Evolutionary conservation across 192 early-diverging fungal species (phyloP).

Genomic region (Rhizoclosmatium globosum): DNA sequence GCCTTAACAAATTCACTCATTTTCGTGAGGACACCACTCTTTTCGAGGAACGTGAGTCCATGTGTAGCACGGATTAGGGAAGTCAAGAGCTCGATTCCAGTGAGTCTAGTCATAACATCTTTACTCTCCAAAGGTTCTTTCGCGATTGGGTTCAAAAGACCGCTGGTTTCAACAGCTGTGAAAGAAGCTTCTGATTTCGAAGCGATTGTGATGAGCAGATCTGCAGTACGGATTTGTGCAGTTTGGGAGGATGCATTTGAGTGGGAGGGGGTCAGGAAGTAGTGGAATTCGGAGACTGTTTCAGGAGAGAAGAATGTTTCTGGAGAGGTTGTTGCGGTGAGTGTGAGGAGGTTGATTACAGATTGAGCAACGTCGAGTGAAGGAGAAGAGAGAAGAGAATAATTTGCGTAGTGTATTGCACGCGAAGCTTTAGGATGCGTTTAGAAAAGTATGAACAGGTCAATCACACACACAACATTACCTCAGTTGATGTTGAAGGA

Average conservation of each 20-base stretch:
- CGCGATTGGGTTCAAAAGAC: background rate
- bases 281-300: constrained; percentile 1
- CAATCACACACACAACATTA: background rate
- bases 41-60: constrained; percentile 21
- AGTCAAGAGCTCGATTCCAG: constrained; percentile 6
- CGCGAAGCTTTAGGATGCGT: background rate
- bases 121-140: background rate
- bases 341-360: background rate
- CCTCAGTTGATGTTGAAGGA: background rate
- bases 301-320: background rate
- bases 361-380: background rate
- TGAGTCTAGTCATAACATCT: constrained; percentile 15
- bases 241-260: background rate
- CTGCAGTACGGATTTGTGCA: background rate
- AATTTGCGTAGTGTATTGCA: background rate
- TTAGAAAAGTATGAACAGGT: background rate
- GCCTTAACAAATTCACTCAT: background rate
- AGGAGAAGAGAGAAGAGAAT: background rate
- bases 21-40: background rate
- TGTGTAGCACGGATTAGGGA: background rate
- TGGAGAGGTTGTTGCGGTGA: background rate
- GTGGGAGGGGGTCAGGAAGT: background rate
- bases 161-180: background rate
- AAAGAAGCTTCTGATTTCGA: background rate
- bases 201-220: constrained; percentile 12